A percentile compares a stretch with the other conserved stretches of the same genome.
Conservation (phyloP, 495 filamentous ascomycete species). For the Hypoxylon rickii region DNA sequence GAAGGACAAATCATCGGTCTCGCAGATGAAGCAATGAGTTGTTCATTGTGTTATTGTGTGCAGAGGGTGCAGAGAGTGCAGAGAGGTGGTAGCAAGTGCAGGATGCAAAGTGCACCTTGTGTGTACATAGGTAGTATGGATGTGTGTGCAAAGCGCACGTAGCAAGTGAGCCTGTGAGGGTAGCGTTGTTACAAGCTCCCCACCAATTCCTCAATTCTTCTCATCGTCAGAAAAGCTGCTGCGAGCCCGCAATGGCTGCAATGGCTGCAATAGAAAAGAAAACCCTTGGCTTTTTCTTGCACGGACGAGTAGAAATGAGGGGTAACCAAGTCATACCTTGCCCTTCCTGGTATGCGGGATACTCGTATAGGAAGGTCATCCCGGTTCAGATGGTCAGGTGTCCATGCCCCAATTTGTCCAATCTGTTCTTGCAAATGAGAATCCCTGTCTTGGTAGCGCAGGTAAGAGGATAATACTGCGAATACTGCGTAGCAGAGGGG, state of each 20-base stretch:
- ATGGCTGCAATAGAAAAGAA: slow-evolving; percentile 3
- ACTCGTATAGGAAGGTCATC: slow-evolving; percentile 30
- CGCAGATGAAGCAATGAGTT: slow-evolving; percentile 31
- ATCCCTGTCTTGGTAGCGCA: slow-evolving; percentile 32
- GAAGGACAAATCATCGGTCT: slow-evolving; percentile 13
- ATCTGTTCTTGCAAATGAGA: slow-evolving; percentile 32
- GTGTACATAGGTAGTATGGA: too few species aligned
- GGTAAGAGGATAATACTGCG: background rate
- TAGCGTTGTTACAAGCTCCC: too few species aligned
- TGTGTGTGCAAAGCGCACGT: too few species aligned
- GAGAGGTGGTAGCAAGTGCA: too few species aligned
- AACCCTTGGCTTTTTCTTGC: slow-evolving; percentile 16
- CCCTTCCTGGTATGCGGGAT: slow-evolving; percentile 30
- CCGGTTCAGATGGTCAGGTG: slow-evolving; percentile 30
- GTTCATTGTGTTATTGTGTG: slow-evolving; percentile 25
- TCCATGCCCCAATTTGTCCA: slow-evolving; percentile 34
- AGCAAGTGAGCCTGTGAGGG: too few species aligned
- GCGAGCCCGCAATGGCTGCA: too few species aligned
- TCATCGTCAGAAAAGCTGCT: too few species aligned
- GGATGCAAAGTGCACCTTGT: too few species aligned
- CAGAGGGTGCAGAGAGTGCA: too few species aligned
- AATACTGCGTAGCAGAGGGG: background rate
- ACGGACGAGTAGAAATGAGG: slow-evolving; percentile 31
- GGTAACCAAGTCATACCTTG: slow-evolving; percentile 31
- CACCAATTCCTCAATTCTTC: too few species aligned